Evolutionary conservation across 2,329 filamentous ascomycete species (phyloP), one percentile per base, ranked within the genome.

Genomic region (Mycocentrospora acerina): DNA sequence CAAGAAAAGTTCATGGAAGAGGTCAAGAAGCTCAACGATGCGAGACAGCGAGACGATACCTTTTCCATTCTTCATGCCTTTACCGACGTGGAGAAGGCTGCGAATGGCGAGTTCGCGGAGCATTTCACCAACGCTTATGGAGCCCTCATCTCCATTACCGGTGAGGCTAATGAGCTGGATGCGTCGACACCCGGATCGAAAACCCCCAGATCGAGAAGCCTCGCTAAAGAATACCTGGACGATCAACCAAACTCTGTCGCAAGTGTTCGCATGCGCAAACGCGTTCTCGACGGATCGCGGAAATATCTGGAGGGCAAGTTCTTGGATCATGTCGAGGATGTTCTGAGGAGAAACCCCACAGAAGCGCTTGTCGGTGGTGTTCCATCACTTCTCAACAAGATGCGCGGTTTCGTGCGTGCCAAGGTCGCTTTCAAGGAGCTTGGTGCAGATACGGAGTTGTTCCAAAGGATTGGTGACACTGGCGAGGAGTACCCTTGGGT

Each of bases 331-430:
- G 77, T 97, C 25, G 88, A 95, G 61, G 77, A 75, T 8, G 74
- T 86, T 27, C 85, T 98, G 44, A 77, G 80, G 26, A 94, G 86
- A 66, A 88, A 93, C 62, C 90, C 90, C 2, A 82, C 85, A 38
- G 90, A 96, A 62, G 91, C 93, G 19, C 88, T 88, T 60, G 79
- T 95, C 28, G 93, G 93, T 43, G 93, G 93, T 49, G 81, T 90
- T 27, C 93, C 93, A 1, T 89, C 90, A 37, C 81, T 89, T 15
- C 79, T 90, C 51, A 95, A 88, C 74, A 95, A 95, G 71, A 85
- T 96, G 60, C 88, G 88, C 60, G 93, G 89, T 7, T 98, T 91
- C 61, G 88, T 98, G 53, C 83, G 90, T 32, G 77, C 96, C 41
- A 83, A 88, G 44, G 80, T 84, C 28, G 78, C 81, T 2, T 82